A percentile compares a stretch with the other conserved stretches of the same genome.
Conservation (phyloP, 495 filamentous ascomycete genomes). For the Penicillium paxilli region DNA sequence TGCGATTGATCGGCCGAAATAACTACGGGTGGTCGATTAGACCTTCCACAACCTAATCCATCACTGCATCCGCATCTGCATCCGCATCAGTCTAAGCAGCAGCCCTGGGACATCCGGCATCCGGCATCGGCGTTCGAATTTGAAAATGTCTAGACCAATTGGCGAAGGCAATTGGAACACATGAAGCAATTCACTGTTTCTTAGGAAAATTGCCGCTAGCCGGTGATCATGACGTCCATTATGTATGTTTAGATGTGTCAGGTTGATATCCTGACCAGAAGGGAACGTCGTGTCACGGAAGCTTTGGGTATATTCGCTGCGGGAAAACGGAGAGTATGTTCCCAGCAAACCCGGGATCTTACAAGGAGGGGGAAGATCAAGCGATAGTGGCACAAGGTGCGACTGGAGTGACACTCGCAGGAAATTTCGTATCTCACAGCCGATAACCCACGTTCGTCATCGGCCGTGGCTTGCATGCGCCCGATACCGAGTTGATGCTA, state of each 20-base stretch:
- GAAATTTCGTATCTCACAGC: background rate
- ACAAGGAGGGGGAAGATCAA: too few species aligned
- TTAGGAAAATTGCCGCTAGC: background rate
- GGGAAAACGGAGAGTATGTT: background rate
- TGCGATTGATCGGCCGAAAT: background rate
- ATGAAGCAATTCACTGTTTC: background rate
- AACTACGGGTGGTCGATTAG: background rate
- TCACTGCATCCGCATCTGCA: too few species aligned
- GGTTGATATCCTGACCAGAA: background rate
- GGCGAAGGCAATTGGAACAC: background rate
- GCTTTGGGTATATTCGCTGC: background rate
- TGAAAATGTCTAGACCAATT: background rate
- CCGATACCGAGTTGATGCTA: background rate
- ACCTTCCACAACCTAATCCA: background rate
- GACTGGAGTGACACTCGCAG: background rate
- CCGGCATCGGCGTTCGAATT: background rate
- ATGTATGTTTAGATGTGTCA: background rate
- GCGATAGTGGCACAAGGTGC: background rate
- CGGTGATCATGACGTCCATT: background rate
- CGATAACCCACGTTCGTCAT: background rate
- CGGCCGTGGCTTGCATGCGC: background rate
- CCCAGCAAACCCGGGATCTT: background rate
- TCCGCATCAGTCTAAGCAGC: background rate
- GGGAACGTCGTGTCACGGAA: background rate
- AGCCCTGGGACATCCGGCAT: background rate